Evolutionary conservation across 2,329 filamentous ascomycete species (phyloP), one percentile per base, ranked within the genome.

Genomic region (Ceratocystis papillata): DNA sequence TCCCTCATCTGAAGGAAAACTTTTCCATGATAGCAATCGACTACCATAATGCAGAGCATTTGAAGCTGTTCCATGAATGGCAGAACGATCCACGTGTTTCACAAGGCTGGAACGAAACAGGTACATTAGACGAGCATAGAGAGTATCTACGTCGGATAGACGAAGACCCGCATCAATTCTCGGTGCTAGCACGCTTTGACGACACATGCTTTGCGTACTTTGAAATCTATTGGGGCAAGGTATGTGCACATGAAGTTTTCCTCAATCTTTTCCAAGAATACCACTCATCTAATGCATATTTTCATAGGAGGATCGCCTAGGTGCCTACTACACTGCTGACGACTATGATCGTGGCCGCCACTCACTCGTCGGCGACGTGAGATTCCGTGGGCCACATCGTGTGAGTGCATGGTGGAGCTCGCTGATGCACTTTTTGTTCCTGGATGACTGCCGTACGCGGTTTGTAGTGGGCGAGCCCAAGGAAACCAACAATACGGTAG

Each of bases 71-170:
- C 78, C 85, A 91, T 75, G 80, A 79, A 66, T 93, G 89, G 89
- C 88, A 91, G 75, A 93, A 93, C 72, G 88, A 92, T 72, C 88
- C 88, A 64, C 86, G 89, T 63, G 89, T 93, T 41, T 87, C 87
- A 3, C 83, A 87, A 72, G 88, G 88, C 3, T 92, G 89, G 89
- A 89, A 90, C 72, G 85, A 89, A 76, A 88, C 86, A 1, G 89
- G 88, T 41, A 88, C 87, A 1, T 75, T 89, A 61, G 87, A 89
- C 37, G 81, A 91, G 73, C 89, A 92, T 74, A 81, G 83, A 68
- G 81, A 85, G 71, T 92, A 93, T 74, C 79, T 91, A 63, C 79
- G 81, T 37, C 81, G 82, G 69, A 79, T 87, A 65, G 84, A 90
- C 71, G 80, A 83, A 57, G 88, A 92, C 73, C 83, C 86, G 33